Percentiles rank a stretch among this genome's conserved stretches.
phyloP scores from a whole-genome alignment of 176 grass and related monocot genomes.

The Secale cereale region DNA sequence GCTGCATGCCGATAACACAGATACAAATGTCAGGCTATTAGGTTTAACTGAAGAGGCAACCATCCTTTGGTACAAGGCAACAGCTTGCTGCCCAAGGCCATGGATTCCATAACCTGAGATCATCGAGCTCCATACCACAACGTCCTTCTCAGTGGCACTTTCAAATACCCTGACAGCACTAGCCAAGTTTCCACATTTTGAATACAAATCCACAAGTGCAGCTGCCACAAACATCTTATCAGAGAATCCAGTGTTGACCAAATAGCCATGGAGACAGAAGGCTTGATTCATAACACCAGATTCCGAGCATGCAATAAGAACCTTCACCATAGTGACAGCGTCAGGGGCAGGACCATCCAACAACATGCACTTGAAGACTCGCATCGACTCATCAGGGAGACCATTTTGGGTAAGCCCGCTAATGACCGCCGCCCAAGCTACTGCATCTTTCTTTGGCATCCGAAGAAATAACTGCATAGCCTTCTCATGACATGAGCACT shows the following conservation, averaged over 20 bases:
- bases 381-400: constrained; percentile 36
- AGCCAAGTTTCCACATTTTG: constrained; percentile 57
- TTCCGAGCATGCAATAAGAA: constrained; percentile 39
- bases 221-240: constrained; percentile 55
- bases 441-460: constrained; percentile 68
- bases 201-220: constrained; percentile 60
- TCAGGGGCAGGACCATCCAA: constrained; percentile 38
- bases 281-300: constrained; percentile 39
- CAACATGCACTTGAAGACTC: constrained; percentile 49
- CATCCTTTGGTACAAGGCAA: constrained; percentile 52
- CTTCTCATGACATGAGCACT: constrained; percentile 46
- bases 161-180: constrained; percentile 40
- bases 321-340: constrained; percentile 60
- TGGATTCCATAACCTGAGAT: constrained; percentile 71
- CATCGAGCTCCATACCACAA: constrained; percentile 67
- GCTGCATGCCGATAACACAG: constrained; percentile 70
- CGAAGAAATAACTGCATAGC: constrained; percentile 44
- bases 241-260: constrained; percentile 45
- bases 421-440: constrained; percentile 62
- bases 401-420: constrained; percentile 53
- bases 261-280: constrained; percentile 61
- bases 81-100: constrained; percentile 52
- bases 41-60: constrained; percentile 47
- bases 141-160: constrained; percentile 46
- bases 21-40: constrained; percentile 42